Evolutionary conservation across 1,139 yeast species (phyloP).

Genomic region (Candida sp.): DNA sequence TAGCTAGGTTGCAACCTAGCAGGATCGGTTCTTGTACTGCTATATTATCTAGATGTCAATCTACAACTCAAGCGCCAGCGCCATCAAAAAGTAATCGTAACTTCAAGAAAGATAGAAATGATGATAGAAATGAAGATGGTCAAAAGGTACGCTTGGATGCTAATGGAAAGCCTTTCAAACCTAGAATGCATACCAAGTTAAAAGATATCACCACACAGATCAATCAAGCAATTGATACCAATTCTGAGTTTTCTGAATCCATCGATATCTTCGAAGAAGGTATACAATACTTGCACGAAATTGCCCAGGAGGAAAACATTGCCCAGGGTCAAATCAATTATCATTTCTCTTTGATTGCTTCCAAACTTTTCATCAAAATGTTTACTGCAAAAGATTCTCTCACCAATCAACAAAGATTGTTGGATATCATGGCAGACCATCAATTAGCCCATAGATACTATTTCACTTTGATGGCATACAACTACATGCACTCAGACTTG

Average conservation of each 20-base stretch:
- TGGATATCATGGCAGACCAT: conserved; percentile 25
- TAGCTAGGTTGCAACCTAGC: neutral
- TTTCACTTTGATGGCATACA: conserved; percentile 22
- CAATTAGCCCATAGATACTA: conserved; percentile 32
- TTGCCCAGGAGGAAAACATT: conserved; percentile 32
- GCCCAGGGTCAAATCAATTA: conserved; percentile 19
- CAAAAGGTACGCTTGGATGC: neutral
- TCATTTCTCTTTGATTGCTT: conserved; percentile 24
- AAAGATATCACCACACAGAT: conserved; percentile 35
- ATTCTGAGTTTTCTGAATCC: conserved; percentile 25
- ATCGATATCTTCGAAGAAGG: conserved; percentile 43
- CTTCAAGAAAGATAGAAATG: too few relatives aligned
- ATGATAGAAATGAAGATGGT: neutral
- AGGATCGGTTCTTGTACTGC: neutral
- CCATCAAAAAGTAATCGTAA: too few relatives aligned
- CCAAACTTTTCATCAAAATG: conserved; percentile 19
- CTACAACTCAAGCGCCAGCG: neutral
- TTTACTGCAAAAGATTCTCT: conserved; percentile 10
- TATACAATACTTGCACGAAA: conserved; percentile 34
- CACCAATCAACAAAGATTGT: conserved; percentile 17
- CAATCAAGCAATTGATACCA: conserved; percentile 16
- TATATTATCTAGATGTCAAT: neutral
- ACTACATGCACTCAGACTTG: conserved; percentile 13
- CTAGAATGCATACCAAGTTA: conserved; percentile 19
- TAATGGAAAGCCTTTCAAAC: neutral